phyloP scores from a whole-genome alignment of 2,329 filamentous ascomycete species.

The Ceratocystis colombiana region DNA sequence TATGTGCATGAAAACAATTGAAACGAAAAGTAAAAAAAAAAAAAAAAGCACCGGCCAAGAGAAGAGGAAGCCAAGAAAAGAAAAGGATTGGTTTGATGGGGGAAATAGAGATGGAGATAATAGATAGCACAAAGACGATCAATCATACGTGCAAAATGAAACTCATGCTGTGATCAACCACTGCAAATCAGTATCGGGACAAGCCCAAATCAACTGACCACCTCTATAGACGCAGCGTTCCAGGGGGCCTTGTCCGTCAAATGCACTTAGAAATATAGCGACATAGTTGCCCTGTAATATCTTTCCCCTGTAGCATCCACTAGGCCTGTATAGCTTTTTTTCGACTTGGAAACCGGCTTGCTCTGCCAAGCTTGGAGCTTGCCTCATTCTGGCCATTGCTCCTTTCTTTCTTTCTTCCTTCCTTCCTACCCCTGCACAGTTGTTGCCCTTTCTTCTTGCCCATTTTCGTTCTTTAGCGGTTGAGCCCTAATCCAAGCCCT shows the following conservation, averaged over 20 bases:
- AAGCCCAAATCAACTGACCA: constrained; percentile 1
- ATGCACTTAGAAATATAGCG: no score
- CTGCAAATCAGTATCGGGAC: not conserved
- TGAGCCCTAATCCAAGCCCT: constrained; percentile 6
- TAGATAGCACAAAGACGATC: not conserved
- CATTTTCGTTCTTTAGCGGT: not conserved
- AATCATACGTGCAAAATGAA: not conserved
- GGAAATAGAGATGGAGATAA: not conserved
- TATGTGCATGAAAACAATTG: not conserved
- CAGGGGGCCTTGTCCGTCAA: not conserved
- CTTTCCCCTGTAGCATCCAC: no score
- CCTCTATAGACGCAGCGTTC: not conserved
- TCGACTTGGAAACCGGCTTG: no score
- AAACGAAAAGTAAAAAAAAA: not conserved
- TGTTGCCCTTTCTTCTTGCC: not conserved
- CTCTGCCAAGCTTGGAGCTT: constrained; percentile 14
- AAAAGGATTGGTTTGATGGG: not conserved
- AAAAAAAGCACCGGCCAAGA: not conserved
- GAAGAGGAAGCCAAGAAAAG: not conserved
- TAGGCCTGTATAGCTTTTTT: no score
- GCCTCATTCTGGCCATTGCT: constrained; percentile 17
- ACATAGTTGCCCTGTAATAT: no score
- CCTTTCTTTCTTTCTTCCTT: not conserved
- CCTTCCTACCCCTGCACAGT: not conserved
- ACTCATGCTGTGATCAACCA: constrained; percentile 3